Base-by-base conservation (phyloP, 129 eudicot species). In the Mikania micrantha region DNA sequence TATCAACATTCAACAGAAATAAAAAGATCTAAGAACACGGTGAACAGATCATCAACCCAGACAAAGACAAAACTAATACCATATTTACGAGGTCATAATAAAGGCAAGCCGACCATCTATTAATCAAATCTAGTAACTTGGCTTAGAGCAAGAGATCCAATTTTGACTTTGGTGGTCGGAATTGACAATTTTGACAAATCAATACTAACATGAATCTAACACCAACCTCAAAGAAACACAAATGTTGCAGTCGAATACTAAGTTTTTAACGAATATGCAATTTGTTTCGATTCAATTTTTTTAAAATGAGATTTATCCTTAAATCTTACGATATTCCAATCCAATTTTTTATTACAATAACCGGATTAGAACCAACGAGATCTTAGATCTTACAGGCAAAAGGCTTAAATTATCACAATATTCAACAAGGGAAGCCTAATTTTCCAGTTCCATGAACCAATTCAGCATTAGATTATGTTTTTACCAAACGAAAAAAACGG, bases 311-410 rank as follows among this genome's bases (percentile, higher is more conserved):
- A 73, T 62, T 63, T 15, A 48, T 4, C 15, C 20, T 52, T 62
- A 63, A 39, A 38, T 35, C 60, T 54, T 32, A 66, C 21, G 36
- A 20, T 12, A n/a, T 17, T 9, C 41, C 9, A 16, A 57, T 27
- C 40, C 38, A 22, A 44, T 20, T 15, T 21, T 12, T n/a, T 7
- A 36, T 32, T 0, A 57, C 29, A 48, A 47, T 2, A 7, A 15
- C 21, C 70, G 49, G n/a, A 47, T 27, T 61, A 48, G 22, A 66
- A 52, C 29, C 58, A 34, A 53, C 27, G 10, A 44, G 73, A 66
- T 66, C 72, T 74, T 17, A 54, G 78, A 74, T 74, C 78, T 31
- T 57, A 24, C 38, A 66, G 6, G 21, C 21, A 74, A 19, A 64
- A 50, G 2, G 34, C 24, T 59, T 20, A 13, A 57, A 44, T 20